Evolutionary conservation across 495 filamentous ascomycete genomes (phyloP), one percentile per base, ranked within the genome.

Genomic region (Letharia lupina): DNA sequence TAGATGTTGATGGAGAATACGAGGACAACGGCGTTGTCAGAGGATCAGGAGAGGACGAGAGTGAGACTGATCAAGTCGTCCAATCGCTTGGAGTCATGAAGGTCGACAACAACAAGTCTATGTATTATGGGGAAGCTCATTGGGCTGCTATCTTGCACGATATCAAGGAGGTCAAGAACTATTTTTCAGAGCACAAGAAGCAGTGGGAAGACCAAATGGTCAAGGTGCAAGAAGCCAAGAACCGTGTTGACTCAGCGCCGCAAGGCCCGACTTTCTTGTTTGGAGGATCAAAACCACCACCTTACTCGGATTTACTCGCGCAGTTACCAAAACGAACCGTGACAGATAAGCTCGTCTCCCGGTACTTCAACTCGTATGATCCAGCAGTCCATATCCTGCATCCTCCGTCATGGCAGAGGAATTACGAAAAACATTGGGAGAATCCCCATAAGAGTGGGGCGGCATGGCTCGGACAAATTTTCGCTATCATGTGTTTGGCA

Each of bases 121-220:
- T 89, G 73, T 98, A 96, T 73, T 83, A 93, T 60, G 93, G 92
- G 52, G 89, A 91, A 65, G 87, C 88, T 33, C 91, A 98, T 75
- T 98, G 94, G 93, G 90, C 89, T 63, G 85, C 89, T 31, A 86
- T 98, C 61, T 77, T 98, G 66, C 83, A 86, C 67, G 92, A 96
- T 82, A 96, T 98, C 65, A 79, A 90, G 37, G 94, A 98, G 80
- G 93, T 98, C 44, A 92, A 91, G 70, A 92, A 87, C 75, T 97
- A 90, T 76, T 98, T 94, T 71, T 65, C 73, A 23, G 81, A 84
- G 50, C 87, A 89, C 73, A 87, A 86, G 70, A 87, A 88, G 68
- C 84, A 88, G 66, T 81, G 83, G 58, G 85, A 88, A 67, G 84
- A 86, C 45, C 88, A 89, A 66, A 71, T 77, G 63, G 75, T 75